These are phyloP conservation scores for Tetrahymena elliotti DNA, from an alignment of 73 alveolate genomes.

Conservation along the genomic window DNA sequence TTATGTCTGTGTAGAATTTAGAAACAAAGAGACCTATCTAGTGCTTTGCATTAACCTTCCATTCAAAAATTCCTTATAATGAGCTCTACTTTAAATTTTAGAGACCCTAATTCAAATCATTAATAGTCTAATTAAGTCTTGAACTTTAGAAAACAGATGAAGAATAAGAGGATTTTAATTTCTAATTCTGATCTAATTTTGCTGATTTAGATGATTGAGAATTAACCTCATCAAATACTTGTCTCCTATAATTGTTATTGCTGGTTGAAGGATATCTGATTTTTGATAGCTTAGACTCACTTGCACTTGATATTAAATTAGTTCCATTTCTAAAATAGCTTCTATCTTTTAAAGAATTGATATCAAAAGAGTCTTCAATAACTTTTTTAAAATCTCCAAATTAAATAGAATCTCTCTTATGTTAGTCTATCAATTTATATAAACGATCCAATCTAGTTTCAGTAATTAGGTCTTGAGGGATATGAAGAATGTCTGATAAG, in stretches of 20 bases:
- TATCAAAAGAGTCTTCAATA: slow-evolving; percentile 38
- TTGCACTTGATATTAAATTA: not conserved
- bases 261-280: not conserved
- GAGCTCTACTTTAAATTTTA: not conserved
- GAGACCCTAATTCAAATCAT: slow-evolving; percentile 6
- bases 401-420: slow-evolving; percentile 61
- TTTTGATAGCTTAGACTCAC: not conserved
- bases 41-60: slow-evolving; percentile 69
- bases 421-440: slow-evolving; percentile 63
- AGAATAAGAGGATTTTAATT: not conserved
- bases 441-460: slow-evolving; percentile 68
- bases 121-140: slow-evolving; percentile 9
- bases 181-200: not conserved
- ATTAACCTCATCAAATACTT: not conserved
- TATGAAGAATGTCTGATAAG: slow-evolving; percentile 48
- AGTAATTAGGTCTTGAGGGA: slow-evolving; percentile 42
- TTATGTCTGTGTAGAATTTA: slow-evolving; percentile 42
- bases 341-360: not conserved
- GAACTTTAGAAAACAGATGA: slow-evolving; percentile 12
- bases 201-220: not conserved
- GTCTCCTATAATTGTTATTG: not conserved
- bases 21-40: slow-evolving; percentile 62
- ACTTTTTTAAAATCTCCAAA: slow-evolving; percentile 70
- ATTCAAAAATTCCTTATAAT: slow-evolving; percentile 50
- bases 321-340: not conserved